A percentile compares a stretch with the other conserved stretches of the same genome.
Conservation (phyloP, 768 basidiomycete genomes). For the Tylopilus plumbeoviolaceoides region DNA sequence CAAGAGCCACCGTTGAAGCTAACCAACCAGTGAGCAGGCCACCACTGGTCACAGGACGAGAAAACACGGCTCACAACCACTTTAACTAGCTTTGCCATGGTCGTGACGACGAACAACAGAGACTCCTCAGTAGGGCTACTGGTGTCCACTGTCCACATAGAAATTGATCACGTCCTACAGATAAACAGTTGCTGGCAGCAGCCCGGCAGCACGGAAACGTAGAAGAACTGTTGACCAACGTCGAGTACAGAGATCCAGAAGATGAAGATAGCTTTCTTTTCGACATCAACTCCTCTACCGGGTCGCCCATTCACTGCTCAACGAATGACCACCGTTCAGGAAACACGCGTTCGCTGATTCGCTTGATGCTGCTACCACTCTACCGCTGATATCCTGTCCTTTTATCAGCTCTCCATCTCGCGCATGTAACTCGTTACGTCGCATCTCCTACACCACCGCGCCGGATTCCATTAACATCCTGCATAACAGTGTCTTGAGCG, state of each 20-base stretch:
- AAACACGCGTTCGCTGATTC: conserved; percentile 27
- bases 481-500: conserved; percentile 13
- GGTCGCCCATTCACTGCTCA: background rate
- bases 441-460: background rate
- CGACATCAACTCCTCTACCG: conserved; percentile 25
- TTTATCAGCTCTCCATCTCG: conserved; percentile 28
- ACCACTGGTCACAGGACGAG: background rate
- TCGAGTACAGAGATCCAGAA: conserved; percentile 17
- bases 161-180: conserved; percentile 8
- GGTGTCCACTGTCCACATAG: background rate
- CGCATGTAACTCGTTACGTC: conserved; percentile 18
- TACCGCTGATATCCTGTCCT: conserved; percentile 8
- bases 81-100: conserved; percentile 12
- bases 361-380: background rate
- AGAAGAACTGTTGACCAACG: conserved; percentile 22
- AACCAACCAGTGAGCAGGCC: background rate
- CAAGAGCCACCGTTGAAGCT: conserved; percentile 6
- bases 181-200: conserved; percentile 22
- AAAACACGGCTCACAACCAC: background rate
- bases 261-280: conserved; percentile 21
- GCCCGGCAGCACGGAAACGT: conserved; percentile 24
- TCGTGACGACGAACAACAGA: conserved; percentile 7
- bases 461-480: too few relatives aligned
- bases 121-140: conserved; percentile 20
- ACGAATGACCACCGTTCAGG: conserved; percentile 16